phyloP scores from a whole-genome alignment of 371 early-diverging fungal genomes.

The Apophysomyces sp. region DNA sequence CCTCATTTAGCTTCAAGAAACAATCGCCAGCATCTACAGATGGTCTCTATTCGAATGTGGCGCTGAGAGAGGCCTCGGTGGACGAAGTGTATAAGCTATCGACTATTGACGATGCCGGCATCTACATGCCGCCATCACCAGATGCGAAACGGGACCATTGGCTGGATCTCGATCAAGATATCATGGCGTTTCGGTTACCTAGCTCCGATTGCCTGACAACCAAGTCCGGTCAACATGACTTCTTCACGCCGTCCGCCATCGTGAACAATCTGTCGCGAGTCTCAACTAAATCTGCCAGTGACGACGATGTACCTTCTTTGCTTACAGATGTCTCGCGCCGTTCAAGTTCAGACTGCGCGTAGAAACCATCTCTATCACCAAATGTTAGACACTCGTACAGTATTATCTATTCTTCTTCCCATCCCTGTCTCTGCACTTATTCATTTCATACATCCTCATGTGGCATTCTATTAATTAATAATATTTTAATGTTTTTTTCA shows the following conservation, averaged over 20 bases:
- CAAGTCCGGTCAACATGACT: slow-evolving; percentile 22
- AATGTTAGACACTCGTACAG: slow-evolving; percentile 1
- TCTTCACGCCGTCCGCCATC: slow-evolving; percentile 32
- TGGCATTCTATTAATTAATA: no score
- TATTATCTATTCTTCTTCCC: background rate
- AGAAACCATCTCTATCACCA: background rate
- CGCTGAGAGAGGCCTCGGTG: slow-evolving; percentile 26
- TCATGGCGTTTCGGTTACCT: slow-evolving; percentile 29
- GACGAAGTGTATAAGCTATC: slow-evolving; percentile 36
- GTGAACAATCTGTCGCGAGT: background rate
- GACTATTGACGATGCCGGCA: slow-evolving; percentile 38
- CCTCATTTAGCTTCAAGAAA: background rate
- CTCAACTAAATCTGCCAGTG: background rate
- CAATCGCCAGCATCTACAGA: background rate
- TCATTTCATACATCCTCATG: no score
- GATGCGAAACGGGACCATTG: slow-evolving; percentile 29
- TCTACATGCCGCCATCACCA: slow-evolving; percentile 44
- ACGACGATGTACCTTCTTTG: slow-evolving; percentile 16
- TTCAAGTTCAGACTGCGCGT: background rate
- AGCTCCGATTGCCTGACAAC: slow-evolving; percentile 34
- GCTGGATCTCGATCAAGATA: slow-evolving; percentile 20
- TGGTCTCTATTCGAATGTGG: slow-evolving; percentile 5
- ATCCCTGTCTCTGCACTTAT: background rate
- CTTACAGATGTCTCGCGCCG: slow-evolving; percentile 7
- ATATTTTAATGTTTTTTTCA: no score